phyloP scores from a whole-genome alignment of 2,329 filamentous ascomycete genomes.

The Xylaria sp. region DNA sequence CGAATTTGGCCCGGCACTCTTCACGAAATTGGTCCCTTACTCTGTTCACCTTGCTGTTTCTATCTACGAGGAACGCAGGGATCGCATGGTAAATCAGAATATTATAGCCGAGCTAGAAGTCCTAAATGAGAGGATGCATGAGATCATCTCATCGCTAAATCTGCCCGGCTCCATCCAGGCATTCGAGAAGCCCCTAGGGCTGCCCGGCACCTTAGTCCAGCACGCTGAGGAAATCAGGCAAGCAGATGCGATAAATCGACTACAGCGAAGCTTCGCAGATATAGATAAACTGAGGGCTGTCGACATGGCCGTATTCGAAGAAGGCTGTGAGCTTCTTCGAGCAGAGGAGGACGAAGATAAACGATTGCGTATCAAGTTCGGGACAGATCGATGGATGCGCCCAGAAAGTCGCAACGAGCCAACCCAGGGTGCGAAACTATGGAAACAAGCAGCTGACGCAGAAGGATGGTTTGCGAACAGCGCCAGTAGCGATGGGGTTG shows the following conservation, averaged over 20 bases:
- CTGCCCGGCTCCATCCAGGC: conserved; percentile 94
- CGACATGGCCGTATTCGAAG: conserved; percentile 81
- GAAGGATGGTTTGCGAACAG: conserved; percentile 83
- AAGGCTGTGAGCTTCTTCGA: conserved; percentile 81
- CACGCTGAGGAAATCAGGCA: conserved; percentile 96
- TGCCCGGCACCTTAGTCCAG: conserved; percentile 85
- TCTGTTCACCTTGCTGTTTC: conserved; percentile 94
- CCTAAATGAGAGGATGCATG: conserved; percentile 82
- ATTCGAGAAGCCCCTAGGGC: conserved; percentile 89
- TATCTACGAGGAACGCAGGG: conserved; percentile 91
- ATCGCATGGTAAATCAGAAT: conserved; percentile 88
- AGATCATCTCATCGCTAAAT: conserved; percentile 82
- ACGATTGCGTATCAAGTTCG: conserved; percentile 78
- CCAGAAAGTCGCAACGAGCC: conserved; percentile 76
- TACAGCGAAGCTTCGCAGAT: conserved; percentile 85
- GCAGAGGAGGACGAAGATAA: conserved; percentile 88
- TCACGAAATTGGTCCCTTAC: conserved; percentile 92
- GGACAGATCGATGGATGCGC: conserved; percentile 86
- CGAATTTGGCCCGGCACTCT: conserved; percentile 85
- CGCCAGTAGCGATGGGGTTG: conserved; percentile 66
- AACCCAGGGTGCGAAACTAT: conserved; percentile 71
- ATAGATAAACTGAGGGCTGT: conserved; percentile 88
- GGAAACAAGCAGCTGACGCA: conserved; percentile 80
- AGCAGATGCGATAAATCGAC: conserved; percentile 81
- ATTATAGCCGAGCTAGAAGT: conserved; percentile 87